Evolutionary conservation across 169 alveolate genomes (phyloP), one percentile per base, ranked within the genome.

Genomic region (Plasmodium sp.): DNA sequence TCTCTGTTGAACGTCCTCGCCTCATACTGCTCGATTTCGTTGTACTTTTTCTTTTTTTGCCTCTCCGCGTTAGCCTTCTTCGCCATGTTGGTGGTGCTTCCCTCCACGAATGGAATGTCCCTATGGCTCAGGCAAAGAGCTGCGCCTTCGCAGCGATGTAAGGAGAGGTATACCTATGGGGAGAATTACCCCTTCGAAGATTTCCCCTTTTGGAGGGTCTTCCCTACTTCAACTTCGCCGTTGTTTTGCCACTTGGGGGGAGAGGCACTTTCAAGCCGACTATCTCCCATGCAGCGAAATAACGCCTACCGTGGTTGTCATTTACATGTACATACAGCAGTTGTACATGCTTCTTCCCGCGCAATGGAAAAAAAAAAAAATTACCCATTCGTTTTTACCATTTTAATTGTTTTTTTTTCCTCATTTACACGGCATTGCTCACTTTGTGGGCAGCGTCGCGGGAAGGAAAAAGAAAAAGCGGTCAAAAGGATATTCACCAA

Each of bases 1-100:
- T 90, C 83, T 58, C 48, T 80, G 39, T 90, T 80, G 51, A 90
- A 90, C 2, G 48, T 90, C 67, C 91, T 56, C 1, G 83, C 16
- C 39, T 10, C 90, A 18, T 22, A 43, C 36, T 80, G 45, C 45
- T n/a, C 67, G 39, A 18, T 33, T 27, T 18, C 91, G 4, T 51
- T 54, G 10, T 27, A 16, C 43, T 72, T 27, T 77, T 33, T 31
- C 77, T 16, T 33, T 86, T 54, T 79, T 62, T 58, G 77, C 16
- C 7, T 27, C 45, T 90, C 36, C 14, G 31, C 39, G 18, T 10
- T 54, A 77, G 81, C 34, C 71, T 77, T 79, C 62, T 45, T 34
- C 36, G 18, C 33, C 41, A 31, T 82, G 4, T 54, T 51, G 16
- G 14, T 83, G 16, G 6, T 27, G 27, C 54, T 79, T 79, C 18